phyloP scores from a whole-genome alignment of 331 rosid species.

The Telfairia occidentalis region DNA sequence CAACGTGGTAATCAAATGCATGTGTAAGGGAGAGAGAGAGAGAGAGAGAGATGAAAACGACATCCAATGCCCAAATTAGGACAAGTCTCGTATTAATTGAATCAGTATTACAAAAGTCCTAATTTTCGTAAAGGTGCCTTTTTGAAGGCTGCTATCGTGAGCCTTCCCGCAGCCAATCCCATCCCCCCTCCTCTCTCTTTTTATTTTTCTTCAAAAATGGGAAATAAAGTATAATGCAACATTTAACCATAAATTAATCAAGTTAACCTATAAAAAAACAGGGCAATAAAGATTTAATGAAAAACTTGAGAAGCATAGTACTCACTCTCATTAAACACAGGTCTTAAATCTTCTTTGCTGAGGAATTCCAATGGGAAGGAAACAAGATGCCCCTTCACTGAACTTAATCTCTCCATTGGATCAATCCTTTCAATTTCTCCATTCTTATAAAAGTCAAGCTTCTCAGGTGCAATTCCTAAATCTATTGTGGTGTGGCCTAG shows the following conservation, averaged over 20 bases:
- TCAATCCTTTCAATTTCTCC: conserved; percentile 41
- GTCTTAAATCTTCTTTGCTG: conserved; percentile 76
- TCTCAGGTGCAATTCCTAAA: conserved; percentile 66
- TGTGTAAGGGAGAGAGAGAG: background rate
- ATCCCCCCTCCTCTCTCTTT: background rate
- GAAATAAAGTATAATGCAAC: background rate
- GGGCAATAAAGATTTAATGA: conserved; percentile 28
- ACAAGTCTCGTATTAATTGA: background rate
- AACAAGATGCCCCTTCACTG: conserved; percentile 71
- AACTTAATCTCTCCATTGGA: conserved; percentile 52
- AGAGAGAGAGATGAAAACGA: background rate
- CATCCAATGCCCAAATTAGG: conserved; percentile 5
- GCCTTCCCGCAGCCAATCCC: background rate
- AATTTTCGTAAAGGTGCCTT: background rate
- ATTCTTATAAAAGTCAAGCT: conserved; percentile 38
- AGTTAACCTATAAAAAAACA: background rate
- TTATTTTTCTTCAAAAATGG: background rate
- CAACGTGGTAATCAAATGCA: background rate
- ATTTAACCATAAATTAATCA: background rate
- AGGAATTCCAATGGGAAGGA: conserved; percentile 91
- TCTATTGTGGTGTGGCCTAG: conserved; percentile 72
- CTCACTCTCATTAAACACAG: conserved; percentile 78
- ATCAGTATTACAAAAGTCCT: conserved; percentile 2
- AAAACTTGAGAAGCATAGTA: conserved; percentile 85
- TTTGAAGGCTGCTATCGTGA: background rate